A percentile compares a stretch with the other conserved stretches of the same genome.
Conservation (phyloP, 2,329 filamentous ascomycete species). For the Dothistroma pini region DNA sequence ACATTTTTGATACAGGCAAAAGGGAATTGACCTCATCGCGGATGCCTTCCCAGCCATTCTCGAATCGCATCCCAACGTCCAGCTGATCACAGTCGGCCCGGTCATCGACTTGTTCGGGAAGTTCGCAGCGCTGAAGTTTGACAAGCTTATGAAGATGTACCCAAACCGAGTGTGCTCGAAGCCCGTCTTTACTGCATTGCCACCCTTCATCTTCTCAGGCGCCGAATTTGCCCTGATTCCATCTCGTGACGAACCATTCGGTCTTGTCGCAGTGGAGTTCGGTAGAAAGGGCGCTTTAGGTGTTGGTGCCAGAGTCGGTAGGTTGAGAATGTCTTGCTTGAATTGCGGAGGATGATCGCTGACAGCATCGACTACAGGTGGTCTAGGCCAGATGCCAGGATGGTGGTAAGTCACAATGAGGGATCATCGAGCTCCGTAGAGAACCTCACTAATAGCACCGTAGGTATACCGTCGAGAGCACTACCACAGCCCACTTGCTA, state of each 20-base stretch:
- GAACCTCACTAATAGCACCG: slow-evolving; percentile 35
- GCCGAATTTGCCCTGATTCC: slow-evolving; percentile 65
- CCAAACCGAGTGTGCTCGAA: slow-evolving; percentile 61
- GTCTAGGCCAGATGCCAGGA: slow-evolving; percentile 65
- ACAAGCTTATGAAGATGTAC: slow-evolving; percentile 60
- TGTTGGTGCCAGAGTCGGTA: slow-evolving; percentile 61
- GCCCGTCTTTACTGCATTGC: slow-evolving; percentile 61
- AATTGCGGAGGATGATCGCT: not conserved
- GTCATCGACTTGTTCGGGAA: slow-evolving; percentile 65
- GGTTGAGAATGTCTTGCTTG: not conserved
- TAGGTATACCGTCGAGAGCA: slow-evolving; percentile 65
- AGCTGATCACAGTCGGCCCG: slow-evolving; percentile 60
- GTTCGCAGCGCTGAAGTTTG: slow-evolving; percentile 62
- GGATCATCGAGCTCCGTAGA: not conserved
- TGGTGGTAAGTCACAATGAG: slow-evolving; percentile 52
- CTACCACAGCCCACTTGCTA: slow-evolving; percentile 58
- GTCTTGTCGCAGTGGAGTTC: slow-evolving; percentile 64
- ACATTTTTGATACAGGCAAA: slow-evolving; percentile 41
- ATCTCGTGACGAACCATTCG: slow-evolving; percentile 64
- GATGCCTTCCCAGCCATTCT: slow-evolving; percentile 61
- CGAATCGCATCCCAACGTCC: slow-evolving; percentile 55
- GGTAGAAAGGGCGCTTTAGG: slow-evolving; percentile 63
- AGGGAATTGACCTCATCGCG: slow-evolving; percentile 63
- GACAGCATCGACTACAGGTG: slow-evolving; percentile 27
- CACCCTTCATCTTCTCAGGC: slow-evolving; percentile 61